phyloP scores from a whole-genome alignment of 768 basidiomycete species.

The Auricularia auricula-judae region DNA sequence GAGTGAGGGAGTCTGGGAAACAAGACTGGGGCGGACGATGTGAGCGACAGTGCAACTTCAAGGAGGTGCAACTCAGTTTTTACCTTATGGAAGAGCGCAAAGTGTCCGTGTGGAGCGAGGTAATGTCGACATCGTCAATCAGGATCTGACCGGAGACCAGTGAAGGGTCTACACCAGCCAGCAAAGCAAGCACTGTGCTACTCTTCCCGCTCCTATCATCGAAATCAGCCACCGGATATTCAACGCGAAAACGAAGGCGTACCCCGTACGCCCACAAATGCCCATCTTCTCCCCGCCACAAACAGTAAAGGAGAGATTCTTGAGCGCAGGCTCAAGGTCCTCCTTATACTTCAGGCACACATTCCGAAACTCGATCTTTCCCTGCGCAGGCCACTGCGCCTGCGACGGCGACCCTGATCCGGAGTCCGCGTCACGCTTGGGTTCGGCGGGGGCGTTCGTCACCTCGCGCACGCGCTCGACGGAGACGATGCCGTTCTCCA shows the following conservation, averaged over 20 bases:
- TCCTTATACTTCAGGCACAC: constrained; percentile 4
- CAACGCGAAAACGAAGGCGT: not conserved
- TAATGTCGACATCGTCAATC: constrained; percentile 6
- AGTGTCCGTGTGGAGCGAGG: not conserved
- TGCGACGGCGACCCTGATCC: not conserved
- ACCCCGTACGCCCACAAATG: constrained; percentile 7
- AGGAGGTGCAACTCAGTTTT: not conserved
- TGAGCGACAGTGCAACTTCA: not conserved
- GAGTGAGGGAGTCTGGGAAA: constrained; percentile 2
- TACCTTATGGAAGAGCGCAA: not conserved
- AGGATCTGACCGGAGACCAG: constrained; percentile 1
- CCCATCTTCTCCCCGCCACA: constrained; percentile 5
- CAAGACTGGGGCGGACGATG: not conserved
- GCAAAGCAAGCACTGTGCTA: constrained; percentile 1
- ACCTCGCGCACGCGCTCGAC: constrained; percentile 5
- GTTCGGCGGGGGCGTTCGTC: not conserved
- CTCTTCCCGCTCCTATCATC: constrained; percentile 4
- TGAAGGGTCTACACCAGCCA: not conserved
- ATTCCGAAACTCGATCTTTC: constrained; percentile 5
- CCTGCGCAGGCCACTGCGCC: not conserved
- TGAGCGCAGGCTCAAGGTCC: constrained; percentile 3
- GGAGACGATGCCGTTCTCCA: constrained; percentile 6
- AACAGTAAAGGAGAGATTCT: not conserved
- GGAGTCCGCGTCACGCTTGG: not conserved
- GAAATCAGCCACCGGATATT: not conserved